These are phyloP conservation scores for Fusarium liriodendri DNA, from an alignment of 2,329 filamentous ascomycete genomes.

Conservation along the genomic window DNA sequence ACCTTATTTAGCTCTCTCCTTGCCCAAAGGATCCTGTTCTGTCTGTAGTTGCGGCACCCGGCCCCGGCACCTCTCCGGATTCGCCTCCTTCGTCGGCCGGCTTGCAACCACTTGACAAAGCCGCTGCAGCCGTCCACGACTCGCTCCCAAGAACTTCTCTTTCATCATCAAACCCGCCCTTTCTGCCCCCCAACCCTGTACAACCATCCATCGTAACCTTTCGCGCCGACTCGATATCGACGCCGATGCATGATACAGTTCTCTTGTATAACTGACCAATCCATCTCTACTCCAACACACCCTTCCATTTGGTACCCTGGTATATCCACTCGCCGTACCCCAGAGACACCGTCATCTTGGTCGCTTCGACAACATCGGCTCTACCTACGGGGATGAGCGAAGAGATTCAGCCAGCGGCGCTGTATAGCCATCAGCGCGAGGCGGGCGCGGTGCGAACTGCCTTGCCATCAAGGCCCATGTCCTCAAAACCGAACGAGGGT, in stretches of 20 bases:
- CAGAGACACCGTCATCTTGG: conserved; percentile 5
- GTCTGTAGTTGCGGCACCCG: conserved; percentile 32
- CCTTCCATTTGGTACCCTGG: conserved; percentile 4
- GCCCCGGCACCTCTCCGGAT: conserved; percentile 38
- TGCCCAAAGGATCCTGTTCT: conserved; percentile 13
- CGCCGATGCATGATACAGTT: conserved; percentile 36
- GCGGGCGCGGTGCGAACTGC: conserved; percentile 49
- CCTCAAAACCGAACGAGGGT: conserved; percentile 45
- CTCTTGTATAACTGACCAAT: conserved; percentile 31
- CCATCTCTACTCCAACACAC: conserved; percentile 17
- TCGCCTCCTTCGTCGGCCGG: conserved; percentile 39
- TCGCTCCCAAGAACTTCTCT: conserved; percentile 26
- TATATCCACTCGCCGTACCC: conserved; percentile 4
- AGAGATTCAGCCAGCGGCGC: conserved; percentile 39
- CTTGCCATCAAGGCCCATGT: conserved; percentile 52
- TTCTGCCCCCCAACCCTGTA: conserved; percentile 12
- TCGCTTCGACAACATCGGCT: conserved; percentile 10
- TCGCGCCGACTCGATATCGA: conserved; percentile 17
- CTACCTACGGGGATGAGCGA: conserved; percentile 47
- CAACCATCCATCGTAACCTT: conserved; percentile 14
- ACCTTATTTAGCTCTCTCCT: conserved; percentile 25
- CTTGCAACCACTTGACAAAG: conserved; percentile 34
- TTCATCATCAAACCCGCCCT: conserved; percentile 15
- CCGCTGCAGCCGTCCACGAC: conserved; percentile 31
- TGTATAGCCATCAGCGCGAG: conserved; percentile 47